Conservation (phyloP, 495 filamentous ascomycete genomes). For the Penicillium paxilli region DNA sequence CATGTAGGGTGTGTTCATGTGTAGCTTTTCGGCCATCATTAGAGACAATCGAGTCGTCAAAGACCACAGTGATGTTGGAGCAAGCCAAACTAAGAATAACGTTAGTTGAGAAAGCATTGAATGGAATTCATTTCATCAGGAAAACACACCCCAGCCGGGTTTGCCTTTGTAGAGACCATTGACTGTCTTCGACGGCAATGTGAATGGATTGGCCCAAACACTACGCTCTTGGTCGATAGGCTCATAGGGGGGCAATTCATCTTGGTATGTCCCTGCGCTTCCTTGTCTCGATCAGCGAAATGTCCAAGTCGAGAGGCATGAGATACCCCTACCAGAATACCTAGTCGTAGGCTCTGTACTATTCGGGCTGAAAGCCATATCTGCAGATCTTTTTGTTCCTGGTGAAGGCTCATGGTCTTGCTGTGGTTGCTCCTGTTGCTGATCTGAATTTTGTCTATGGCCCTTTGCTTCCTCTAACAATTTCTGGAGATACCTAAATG, state of each 20-base stretch:
- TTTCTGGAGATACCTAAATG: conserved; percentile 17
- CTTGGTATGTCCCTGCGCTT: not conserved
- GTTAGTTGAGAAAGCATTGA: not conserved
- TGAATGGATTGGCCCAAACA: conserved; percentile 27
- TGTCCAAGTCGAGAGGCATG: not conserved
- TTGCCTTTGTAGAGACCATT: conserved; percentile 17
- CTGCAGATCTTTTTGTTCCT: not conserved
- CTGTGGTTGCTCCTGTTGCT: too few relatives aligned
- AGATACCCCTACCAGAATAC: not conserved
- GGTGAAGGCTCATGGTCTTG: not conserved
- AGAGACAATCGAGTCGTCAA: conserved; percentile 28
- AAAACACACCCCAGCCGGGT: conserved; percentile 26
- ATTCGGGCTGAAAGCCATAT: not conserved
- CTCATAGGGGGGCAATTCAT: not conserved
- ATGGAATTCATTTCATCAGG: not conserved
- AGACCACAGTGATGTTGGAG: conserved; percentile 32
- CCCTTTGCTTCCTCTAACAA: not conserved
- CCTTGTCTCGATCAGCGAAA: not conserved
- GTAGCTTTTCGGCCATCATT: conserved; percentile 31
- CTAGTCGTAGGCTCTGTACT: not conserved
- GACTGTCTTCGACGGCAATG: conserved; percentile 14
- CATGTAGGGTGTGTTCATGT: conserved; percentile 8
- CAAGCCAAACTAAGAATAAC: conserved; percentile 27
- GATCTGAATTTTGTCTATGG: too few relatives aligned
- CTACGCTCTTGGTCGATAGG: conserved; percentile 12